A percentile compares a stretch with the other conserved stretches of the same genome.
phyloP scores from a whole-genome alignment of 2,329 filamentous ascomycete genomes.

The Colletotrichum australisinense region DNA sequence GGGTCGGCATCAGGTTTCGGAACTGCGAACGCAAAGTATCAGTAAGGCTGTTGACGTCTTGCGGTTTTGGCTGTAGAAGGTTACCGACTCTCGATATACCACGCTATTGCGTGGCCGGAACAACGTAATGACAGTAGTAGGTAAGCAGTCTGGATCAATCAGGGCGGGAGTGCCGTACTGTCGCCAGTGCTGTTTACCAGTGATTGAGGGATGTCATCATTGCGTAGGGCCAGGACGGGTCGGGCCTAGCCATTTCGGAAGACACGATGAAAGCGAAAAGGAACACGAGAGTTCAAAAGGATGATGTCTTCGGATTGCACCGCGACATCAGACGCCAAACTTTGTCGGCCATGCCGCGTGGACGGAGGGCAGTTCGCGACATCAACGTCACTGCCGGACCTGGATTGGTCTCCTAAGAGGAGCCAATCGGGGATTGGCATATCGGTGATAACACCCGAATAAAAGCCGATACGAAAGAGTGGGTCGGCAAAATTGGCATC shows the following conservation, averaged over 20 bases:
- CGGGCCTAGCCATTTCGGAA: background rate
- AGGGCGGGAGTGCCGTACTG: no score
- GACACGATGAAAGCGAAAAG: no score
- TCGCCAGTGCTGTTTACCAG: background rate
- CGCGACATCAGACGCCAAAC: background rate
- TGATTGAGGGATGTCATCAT: background rate
- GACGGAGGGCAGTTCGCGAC: background rate
- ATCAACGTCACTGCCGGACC: background rate
- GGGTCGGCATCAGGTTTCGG: background rate
- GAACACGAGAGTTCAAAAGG: background rate
- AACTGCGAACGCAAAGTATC: background rate
- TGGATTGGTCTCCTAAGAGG: background rate
- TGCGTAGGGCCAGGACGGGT: no score
- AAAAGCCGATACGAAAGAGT: background rate
- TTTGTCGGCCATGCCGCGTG: background rate
- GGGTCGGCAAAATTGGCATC: background rate
- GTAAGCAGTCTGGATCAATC: background rate
- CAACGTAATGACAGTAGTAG: background rate
- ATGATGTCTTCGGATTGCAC: background rate
- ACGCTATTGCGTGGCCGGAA: no score
- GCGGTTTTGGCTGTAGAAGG: background rate
- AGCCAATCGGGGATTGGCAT: constrained; percentile 16
- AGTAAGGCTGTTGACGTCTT: background rate
- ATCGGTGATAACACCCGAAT: background rate
- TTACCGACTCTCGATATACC: background rate